Evolutionary conservation across 805 yeast species (phyloP), one percentile per base, ranked within the genome.

Genomic region (Limtongia smithiae): DNA sequence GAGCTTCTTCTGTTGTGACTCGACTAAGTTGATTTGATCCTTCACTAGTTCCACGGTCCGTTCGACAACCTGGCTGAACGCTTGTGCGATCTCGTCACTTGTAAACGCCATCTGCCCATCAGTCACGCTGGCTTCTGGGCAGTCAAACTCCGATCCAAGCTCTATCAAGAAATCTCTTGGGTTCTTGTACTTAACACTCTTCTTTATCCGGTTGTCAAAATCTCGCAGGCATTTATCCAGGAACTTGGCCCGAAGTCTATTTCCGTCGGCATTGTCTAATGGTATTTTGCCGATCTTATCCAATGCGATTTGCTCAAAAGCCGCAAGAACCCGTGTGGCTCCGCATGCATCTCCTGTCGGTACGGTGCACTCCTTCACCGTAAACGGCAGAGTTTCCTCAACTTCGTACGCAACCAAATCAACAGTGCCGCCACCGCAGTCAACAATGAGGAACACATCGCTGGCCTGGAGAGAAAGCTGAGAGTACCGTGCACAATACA

Each of bases 371-470:
- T 54, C 58, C 3, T 27, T 41, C 5, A 54, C 58, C 3, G 46
- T 37, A 25, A 54, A 54, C 5, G 58, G 58, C 7, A 38, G 40
- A 7, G 22, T 36, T 27, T 54, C 48, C 24, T 51, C 57, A 15
- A 54, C 58, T 34, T 54, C 52, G 25, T 54, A 54, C 15, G 58
- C 51, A 28, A 54, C 42, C 41, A 54, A 47, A 28, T 54, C 58
- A 14, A 54, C 58, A 8, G 57, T 51, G 3, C 58, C 58, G 24
- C 58, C 58, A 22, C 58, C 58, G 35, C 58, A 51, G 36, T 54
- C 58, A 14, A 54, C 58, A 24, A 52, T 41, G 18, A 54, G 24
- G 31, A 54, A 52, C 4, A 42, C 32, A 15, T 54, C 50, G 12
- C 33, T 41, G 2, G 9, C 27, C 20, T 34, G 24, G 3, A 52